Percentiles rank a stretch among this genome's conserved stretches.
Conservation (phyloP, 2,329 filamentous ascomycete species). For the Aspergillus pseudoterreus region DNA sequence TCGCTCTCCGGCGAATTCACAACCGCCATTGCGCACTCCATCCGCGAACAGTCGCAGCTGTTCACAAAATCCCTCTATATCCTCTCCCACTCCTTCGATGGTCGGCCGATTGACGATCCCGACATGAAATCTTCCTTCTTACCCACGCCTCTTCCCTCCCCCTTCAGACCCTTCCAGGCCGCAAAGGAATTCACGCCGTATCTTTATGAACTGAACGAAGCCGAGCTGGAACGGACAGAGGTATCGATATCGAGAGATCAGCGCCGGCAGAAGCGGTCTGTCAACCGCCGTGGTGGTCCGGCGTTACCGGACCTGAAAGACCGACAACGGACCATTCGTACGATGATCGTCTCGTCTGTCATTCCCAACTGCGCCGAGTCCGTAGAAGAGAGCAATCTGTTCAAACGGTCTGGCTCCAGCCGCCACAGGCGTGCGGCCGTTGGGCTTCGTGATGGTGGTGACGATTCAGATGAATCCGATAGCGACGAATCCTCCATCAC, state of each 20-base stretch:
- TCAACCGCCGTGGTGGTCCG: slow-evolving; percentile 88
- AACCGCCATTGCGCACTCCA: slow-evolving; percentile 95
- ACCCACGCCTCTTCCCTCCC: slow-evolving; percentile 72
- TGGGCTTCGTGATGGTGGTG: slow-evolving; percentile 57
- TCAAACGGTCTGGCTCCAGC: slow-evolving; percentile 68
- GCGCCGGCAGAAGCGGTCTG: slow-evolving; percentile 87
- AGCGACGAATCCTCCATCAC: slow-evolving; percentile 76
- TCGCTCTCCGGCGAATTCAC: slow-evolving; percentile 93
- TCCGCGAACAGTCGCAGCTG: slow-evolving; percentile 90
- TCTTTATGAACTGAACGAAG: slow-evolving; percentile 88
- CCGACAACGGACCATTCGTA: slow-evolving; percentile 86
- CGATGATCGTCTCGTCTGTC: slow-evolving; percentile 85
- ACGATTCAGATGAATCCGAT: slow-evolving; percentile 86
- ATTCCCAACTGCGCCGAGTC: slow-evolving; percentile 78
- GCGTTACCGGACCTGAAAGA: slow-evolving; percentile 95
- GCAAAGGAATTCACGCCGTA: slow-evolving; percentile 94
- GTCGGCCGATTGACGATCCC: slow-evolving; percentile 84
- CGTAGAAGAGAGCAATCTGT: slow-evolving; percentile 81
- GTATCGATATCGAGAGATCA: slow-evolving; percentile 91
- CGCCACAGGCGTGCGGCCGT: slow-evolving; percentile 55
- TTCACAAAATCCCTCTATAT: slow-evolving; percentile 93
- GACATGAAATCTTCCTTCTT: slow-evolving; percentile 84
- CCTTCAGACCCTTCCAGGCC: slow-evolving; percentile 86
- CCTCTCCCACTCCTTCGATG: slow-evolving; percentile 91
- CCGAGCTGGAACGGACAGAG: slow-evolving; percentile 85